Percentiles rank a stretch among this genome's conserved stretches.
These are phyloP conservation scores for Leccinum pachyderme DNA, from an alignment of 1,284 basidiomycete genomes.

Conservation along the genomic window DNA sequence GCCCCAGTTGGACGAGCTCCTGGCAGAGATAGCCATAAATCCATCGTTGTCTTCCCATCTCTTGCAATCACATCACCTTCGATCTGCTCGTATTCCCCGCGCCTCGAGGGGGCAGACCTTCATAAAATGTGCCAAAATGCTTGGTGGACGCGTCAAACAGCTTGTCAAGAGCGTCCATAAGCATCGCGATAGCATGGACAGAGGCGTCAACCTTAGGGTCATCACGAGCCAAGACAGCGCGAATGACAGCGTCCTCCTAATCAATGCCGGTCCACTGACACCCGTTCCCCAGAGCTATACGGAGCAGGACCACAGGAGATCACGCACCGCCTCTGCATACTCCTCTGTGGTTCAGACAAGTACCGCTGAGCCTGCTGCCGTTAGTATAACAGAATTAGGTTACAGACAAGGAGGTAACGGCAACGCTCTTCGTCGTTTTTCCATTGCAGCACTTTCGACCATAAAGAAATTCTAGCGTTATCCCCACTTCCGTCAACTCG, in stretches of 20 bases:
- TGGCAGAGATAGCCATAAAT: slow-evolving; percentile 7
- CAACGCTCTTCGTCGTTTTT: slow-evolving; percentile 28
- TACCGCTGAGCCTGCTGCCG: slow-evolving; percentile 13
- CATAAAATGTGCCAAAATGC: slow-evolving; percentile 28
- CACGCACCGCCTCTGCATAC: slow-evolving; percentile 23
- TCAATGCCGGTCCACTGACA: slow-evolving; percentile 19
- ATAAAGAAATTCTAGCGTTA: slow-evolving; percentile 20
- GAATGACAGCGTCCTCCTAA: slow-evolving; percentile 32
- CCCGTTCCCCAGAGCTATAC: slow-evolving; percentile 5
- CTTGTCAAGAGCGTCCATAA: slow-evolving; percentile 16
- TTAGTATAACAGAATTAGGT: slow-evolving; percentile 10
- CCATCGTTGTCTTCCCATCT: slow-evolving; percentile 8
- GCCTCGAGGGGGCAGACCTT: slow-evolving; percentile 18
- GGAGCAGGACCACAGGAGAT: slow-evolving; percentile 12
- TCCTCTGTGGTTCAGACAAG: slow-evolving; percentile 22
- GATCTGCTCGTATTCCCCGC: not conserved
- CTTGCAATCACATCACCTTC: not conserved
- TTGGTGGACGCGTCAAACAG: slow-evolving; percentile 30
- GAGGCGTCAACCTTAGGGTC: slow-evolving; percentile 17
- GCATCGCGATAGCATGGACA: slow-evolving; percentile 22
- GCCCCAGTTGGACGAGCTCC: slow-evolving; percentile 7
- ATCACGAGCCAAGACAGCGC: slow-evolving; percentile 30
- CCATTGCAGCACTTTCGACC: slow-evolving; percentile 29
- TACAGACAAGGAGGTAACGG: slow-evolving; percentile 19
- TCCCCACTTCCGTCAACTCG: not conserved